A percentile compares a stretch with the other conserved stretches of the same genome.
phyloP scores from a whole-genome alignment of 768 basidiomycete genomes.

The Termitomyces sp. region DNA sequence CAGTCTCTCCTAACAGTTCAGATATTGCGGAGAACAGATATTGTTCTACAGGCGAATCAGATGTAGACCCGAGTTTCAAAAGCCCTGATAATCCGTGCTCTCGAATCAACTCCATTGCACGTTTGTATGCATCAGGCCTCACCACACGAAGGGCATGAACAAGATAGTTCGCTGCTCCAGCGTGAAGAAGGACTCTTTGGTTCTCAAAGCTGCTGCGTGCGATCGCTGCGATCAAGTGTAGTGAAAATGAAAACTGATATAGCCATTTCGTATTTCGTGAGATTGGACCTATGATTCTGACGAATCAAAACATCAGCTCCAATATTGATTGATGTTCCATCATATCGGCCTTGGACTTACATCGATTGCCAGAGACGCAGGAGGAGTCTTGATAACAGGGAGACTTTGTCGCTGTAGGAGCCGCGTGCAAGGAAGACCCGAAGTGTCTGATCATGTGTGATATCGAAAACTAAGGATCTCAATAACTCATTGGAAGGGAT shows the following conservation, averaged over 20 bases:
- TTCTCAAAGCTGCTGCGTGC: neutral
- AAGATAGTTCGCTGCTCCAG: slow-evolving; percentile 8
- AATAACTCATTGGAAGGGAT: slow-evolving; percentile 6
- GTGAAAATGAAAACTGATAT: slow-evolving; percentile 11
- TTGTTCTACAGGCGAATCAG: slow-evolving; percentile 5
- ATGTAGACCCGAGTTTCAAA: neutral
- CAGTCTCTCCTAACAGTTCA: slow-evolving; percentile 1
- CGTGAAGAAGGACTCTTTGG: slow-evolving; percentile 6
- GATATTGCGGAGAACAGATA: slow-evolving; percentile 6
- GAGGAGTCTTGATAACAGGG: slow-evolving; percentile 5
- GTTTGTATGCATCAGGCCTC: slow-evolving; percentile 1
- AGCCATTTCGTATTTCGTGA: neutral
- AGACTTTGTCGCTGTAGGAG: slow-evolving; percentile 5
- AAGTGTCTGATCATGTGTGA: slow-evolving; percentile 13
- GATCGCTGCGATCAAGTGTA: slow-evolving; percentile 7
- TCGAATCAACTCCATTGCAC: neutral
- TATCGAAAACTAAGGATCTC: slow-evolving; percentile 3
- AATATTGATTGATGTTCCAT: neutral
- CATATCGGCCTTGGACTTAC: neutral
- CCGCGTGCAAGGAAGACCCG: slow-evolving; percentile 9
- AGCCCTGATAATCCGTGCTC: slow-evolving; percentile 6
- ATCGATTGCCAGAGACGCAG: slow-evolving; percentile 1
- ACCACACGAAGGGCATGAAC: slow-evolving; percentile 5
- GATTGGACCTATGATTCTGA: too few species aligned
- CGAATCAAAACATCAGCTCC: too few species aligned